Evolutionary conservation across 2,329 filamentous ascomycete genomes (phyloP).

Genomic region (Ophiostoma australiae): DNA sequence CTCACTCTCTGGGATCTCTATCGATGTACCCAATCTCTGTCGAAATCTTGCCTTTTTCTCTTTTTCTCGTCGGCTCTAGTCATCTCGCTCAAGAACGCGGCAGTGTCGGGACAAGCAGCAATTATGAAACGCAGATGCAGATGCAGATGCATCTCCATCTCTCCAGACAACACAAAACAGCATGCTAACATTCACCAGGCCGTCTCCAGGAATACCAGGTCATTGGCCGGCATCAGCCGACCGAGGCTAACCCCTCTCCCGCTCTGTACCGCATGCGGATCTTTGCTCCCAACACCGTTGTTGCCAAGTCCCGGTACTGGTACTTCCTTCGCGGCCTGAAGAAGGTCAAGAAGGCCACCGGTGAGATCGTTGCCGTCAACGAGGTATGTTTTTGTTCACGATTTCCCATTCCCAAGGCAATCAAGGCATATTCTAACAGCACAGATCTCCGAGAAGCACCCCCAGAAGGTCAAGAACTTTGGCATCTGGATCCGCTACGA

Average conservation of each 20-base stretch:
- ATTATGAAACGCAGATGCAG: neutral
- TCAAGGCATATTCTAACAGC: neutral
- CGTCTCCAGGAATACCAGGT: slow-evolving; percentile 99
- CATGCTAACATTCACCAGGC: slow-evolving; percentile 54
- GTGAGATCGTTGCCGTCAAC: slow-evolving; percentile 98
- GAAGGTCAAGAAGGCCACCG: slow-evolving; percentile 99
- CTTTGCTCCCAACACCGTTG: slow-evolving; percentile 95
- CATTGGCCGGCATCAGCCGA: slow-evolving; percentile 98
- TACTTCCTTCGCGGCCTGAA: slow-evolving; percentile 99
- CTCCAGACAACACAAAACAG: neutral
- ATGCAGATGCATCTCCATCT: neutral
- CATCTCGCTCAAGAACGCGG: neutral
- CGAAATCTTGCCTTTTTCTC: neutral
- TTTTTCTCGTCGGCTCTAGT: neutral
- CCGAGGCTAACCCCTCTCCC: slow-evolving; percentile 92
- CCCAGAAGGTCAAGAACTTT: slow-evolving; percentile 99
- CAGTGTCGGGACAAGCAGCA: neutral
- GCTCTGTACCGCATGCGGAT: slow-evolving; percentile 99
- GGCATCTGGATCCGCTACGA: slow-evolving; percentile 99
- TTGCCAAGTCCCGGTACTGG: slow-evolving; percentile 99
- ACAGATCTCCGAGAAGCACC: slow-evolving; percentile 97
- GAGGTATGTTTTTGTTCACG: slow-evolving; percentile 56
- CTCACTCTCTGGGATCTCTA: neutral
- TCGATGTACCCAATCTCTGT: neutral
- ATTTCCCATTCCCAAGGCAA: neutral